Base-by-base conservation (phyloP, 129 eudicot genomes). In the Chrysanthemum lavandulifolium region DNA sequence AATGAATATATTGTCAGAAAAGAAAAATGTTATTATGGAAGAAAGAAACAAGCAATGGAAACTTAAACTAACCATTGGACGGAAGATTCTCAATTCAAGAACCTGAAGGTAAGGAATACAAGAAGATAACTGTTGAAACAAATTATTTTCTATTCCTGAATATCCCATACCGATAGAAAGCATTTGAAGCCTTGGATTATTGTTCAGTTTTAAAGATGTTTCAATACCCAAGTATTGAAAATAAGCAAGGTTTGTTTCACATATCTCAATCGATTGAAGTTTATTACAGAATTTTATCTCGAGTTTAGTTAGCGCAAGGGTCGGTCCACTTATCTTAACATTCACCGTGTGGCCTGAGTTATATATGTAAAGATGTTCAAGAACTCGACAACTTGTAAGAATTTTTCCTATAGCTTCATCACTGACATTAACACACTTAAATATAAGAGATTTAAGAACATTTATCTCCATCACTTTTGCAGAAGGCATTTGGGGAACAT, bases 171-270 rank as follows among this genome's bases (percentile, higher is more conserved):
- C 81, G 7, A 84, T 55, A 5, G 74, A 81, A 54, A 84, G 52
- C 68, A 70, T 82, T 25, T 52, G 65, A 25, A 86, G 87, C 65
- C 23, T 58, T 11, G 90, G 87, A 54, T 82, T 79, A 36, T 79
- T 82, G 47, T 61, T 14, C 52, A 85, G 63, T 21, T 36, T 13
- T 52, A 85, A 69, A 19, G 57, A 13, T 10, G 75, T 68, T 18
- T 15, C 69, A 3, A 51, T 23, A 13, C 90, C 85, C 73, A 69
- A 69, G 74, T 82, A 85, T 45, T 54, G 31, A 12, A 84, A 74
- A 12, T 67, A 70, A 7, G 48, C 73, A 68, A 82, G 79, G 29
- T 86, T 80, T 58, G 70, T 48, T 23, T 69, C 76, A 49, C 68
- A 72, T 21, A 86, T 61, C 55, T 83, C 75, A 40, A 83, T 56